Evolutionary conservation across 345 rosid genomes (phyloP).

Genomic region (Streptanthus diversifolius): DNA sequence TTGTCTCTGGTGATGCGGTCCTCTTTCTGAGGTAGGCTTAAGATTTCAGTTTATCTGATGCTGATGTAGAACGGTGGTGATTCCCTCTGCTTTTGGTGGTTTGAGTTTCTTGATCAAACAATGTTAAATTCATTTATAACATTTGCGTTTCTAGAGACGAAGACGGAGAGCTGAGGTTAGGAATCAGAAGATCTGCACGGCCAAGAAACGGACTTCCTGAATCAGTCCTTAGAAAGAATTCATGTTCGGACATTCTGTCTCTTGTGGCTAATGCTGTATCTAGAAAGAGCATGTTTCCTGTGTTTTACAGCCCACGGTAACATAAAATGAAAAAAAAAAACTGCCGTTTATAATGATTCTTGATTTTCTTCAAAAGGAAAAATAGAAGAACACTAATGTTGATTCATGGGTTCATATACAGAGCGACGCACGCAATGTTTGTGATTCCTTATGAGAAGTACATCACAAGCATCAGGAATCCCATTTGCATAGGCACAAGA

Average conservation of each 20-base stretch:
- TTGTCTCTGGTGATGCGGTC: constrained; percentile 90
- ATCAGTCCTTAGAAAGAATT: constrained; percentile 51
- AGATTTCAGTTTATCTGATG: constrained; percentile 1
- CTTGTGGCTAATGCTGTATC: constrained; percentile 63
- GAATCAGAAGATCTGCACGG: constrained; percentile 70
- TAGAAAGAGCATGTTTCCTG: constrained; percentile 61
- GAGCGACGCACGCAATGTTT: constrained; percentile 82
- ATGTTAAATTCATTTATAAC: not conserved
- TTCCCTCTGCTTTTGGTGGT: not conserved
- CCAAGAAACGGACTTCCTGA: constrained; percentile 79
- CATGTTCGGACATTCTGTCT: constrained; percentile 51
- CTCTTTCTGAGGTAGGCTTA: constrained; percentile 70
- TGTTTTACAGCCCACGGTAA: constrained; percentile 89
- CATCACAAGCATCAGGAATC: constrained; percentile 52
- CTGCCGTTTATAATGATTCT: not conserved
- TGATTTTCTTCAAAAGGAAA: not conserved
- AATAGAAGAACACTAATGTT: not conserved
- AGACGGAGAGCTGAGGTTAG: constrained; percentile 78
- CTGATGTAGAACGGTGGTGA: not conserved
- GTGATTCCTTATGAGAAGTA: constrained; percentile 74
- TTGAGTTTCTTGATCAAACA: not conserved
- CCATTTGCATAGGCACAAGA: constrained; percentile 62
- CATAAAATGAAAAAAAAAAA: not conserved
- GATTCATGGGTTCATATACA: constrained; percentile 35
- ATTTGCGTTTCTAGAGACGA: constrained; percentile 50